A percentile compares a stretch with the other conserved stretches of the same genome.
These are phyloP conservation scores for Pythium phragmiticola DNA, from an alignment of 352 stramenopile species.

Conservation along the genomic window DNA sequence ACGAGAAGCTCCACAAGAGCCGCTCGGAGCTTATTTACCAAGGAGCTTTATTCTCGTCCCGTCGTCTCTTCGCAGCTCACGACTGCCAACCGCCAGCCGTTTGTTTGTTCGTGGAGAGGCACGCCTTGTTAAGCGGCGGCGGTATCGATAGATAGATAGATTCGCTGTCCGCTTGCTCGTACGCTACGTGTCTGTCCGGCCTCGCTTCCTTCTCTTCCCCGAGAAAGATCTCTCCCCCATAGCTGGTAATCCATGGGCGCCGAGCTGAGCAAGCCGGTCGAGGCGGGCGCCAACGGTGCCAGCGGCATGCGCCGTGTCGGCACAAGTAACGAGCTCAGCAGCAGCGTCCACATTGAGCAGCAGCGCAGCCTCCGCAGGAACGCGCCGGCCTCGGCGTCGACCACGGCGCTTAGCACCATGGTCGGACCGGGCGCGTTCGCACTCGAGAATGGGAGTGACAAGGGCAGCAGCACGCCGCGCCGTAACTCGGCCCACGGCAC, in stretches of 20 bases:
- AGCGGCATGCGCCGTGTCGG: constrained; percentile 62
- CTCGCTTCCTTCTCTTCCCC: neutral
- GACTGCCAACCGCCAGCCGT: neutral
- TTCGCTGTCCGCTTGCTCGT: too few relatives aligned
- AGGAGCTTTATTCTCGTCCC: neutral
- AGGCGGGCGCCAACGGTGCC: constrained; percentile 26
- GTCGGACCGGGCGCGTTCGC: constrained; percentile 10
- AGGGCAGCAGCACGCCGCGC: constrained; percentile 8
- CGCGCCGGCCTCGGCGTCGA: constrained; percentile 46
- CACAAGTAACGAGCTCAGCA: constrained; percentile 63
- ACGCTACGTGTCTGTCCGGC: neutral
- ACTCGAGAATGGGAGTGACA: constrained; percentile 17
- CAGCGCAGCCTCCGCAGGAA: constrained; percentile 34
- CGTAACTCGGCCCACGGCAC: constrained; percentile 30
- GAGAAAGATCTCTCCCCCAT: too few relatives aligned
- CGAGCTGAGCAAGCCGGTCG: constrained; percentile 56
- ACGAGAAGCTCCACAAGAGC: neutral
- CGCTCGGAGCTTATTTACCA: neutral
- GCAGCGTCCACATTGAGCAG: constrained; percentile 28
- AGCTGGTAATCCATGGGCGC: constrained; percentile 44
- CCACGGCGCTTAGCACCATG: constrained; percentile 58
- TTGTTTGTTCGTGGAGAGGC: neutral
- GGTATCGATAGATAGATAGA: too few relatives aligned
- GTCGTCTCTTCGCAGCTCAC: neutral
- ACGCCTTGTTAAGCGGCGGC: too few relatives aligned